A percentile compares a stretch with the other conserved stretches of the same genome.
These are phyloP conservation scores for Nakaseomyces kungkrabaensis DNA, from an alignment of 1,139 yeast species.

Conservation along the genomic window DNA sequence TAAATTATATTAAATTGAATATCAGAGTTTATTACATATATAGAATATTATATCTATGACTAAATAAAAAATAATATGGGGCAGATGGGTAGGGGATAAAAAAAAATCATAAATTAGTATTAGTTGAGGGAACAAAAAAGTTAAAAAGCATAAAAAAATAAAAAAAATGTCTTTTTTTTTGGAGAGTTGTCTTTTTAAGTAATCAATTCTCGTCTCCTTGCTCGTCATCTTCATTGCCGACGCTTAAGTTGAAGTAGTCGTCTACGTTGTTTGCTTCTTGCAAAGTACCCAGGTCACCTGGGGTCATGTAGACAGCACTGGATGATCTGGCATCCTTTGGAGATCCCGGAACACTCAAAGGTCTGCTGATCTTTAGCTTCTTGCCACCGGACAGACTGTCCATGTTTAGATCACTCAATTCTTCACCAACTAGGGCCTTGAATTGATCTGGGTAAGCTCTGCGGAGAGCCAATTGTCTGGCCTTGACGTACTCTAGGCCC, in stretches of 20 bases:
- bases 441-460: slow-evolving; percentile 90
- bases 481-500: slow-evolving; percentile 95
- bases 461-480: slow-evolving; percentile 82
- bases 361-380: slow-evolving; percentile 72
- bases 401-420: slow-evolving; percentile 22
- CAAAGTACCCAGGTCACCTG: slow-evolving; percentile 94
- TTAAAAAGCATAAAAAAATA: too few relatives aligned
- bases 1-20: too few relatives aligned
- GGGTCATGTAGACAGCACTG: slow-evolving; percentile 69
- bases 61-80: not conserved
- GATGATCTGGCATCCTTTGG: slow-evolving; percentile 50
- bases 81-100: too few relatives aligned
- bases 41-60: not conserved
- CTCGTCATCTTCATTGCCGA: slow-evolving; percentile 35
- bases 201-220: not conserved
- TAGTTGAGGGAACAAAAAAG: not conserved
- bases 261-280: slow-evolving; percentile 83
- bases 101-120: not conserved
- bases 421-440: slow-evolving; percentile 37
- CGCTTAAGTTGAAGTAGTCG: slow-evolving; percentile 75
- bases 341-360: slow-evolving; percentile 92
- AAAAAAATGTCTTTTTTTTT: not conserved
- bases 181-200: not conserved
- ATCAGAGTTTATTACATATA: not conserved
- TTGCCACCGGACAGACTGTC: slow-evolving; percentile 25